These are phyloP conservation scores for Narthecium ossifragum DNA, from an alignment of 106 monocot genomes.

Conservation along the genomic window DNA sequence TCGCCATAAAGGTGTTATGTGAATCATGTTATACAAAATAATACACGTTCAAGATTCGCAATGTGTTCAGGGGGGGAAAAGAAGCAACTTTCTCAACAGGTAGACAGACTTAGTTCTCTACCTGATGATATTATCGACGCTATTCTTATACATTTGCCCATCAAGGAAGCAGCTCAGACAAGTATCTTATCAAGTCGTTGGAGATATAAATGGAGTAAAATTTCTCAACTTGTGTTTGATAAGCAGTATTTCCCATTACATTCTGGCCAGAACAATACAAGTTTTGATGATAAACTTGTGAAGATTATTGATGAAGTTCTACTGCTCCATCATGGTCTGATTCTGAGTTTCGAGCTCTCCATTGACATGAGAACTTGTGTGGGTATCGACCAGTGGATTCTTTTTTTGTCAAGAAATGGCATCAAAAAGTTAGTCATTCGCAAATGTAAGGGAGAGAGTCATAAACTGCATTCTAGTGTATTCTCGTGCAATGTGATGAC, in stretches of 20 bases:
- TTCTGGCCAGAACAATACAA: background rate
- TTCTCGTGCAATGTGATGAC: background rate
- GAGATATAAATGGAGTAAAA: slow-evolving; percentile 6
- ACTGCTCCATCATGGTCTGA: slow-evolving; percentile 7
- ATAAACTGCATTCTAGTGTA: slow-evolving; percentile 11
- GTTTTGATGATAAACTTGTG: slow-evolving; percentile 1
- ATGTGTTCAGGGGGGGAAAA: too few relatives aligned
- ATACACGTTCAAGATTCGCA: too few relatives aligned
- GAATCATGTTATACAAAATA: too few relatives aligned
- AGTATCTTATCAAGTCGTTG: slow-evolving; percentile 2
- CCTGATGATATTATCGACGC: background rate
- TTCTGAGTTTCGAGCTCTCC: slow-evolving; percentile 5
- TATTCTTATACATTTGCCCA: slow-evolving; percentile 1
- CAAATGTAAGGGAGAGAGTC: background rate
- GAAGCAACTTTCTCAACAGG: too few relatives aligned
- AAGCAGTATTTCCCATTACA: background rate
- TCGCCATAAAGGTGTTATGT: too few relatives aligned
- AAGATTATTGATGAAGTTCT: slow-evolving; percentile 12
- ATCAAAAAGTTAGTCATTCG: slow-evolving; percentile 7
- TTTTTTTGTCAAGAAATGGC: slow-evolving; percentile 15
- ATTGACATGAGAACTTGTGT: background rate
- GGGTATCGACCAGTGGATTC: slow-evolving; percentile 12
- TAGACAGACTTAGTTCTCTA: too few relatives aligned
- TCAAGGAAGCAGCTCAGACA: background rate
- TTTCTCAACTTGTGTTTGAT: slow-evolving; percentile 3